Percentiles rank a stretch among this genome's conserved stretches.
Conservation (phyloP, 139 green algal genomes). For the Chlamydomonas sphaeroides region DNA sequence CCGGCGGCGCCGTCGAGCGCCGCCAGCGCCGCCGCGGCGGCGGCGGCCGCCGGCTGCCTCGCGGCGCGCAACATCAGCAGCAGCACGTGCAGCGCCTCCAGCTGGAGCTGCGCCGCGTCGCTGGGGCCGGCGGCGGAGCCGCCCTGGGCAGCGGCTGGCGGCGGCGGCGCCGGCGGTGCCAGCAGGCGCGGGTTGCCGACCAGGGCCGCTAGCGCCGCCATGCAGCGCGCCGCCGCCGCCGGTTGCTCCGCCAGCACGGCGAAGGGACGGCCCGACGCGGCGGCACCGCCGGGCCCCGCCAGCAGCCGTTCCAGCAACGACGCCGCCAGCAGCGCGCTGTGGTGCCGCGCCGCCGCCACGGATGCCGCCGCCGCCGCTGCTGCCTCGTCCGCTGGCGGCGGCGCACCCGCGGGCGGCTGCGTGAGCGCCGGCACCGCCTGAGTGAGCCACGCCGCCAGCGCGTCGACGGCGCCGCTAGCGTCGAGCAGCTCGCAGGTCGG, state of each 20-base stretch:
- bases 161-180: background rate
- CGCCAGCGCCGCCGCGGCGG: background rate
- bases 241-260: background rate
- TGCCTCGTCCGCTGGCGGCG: background rate
- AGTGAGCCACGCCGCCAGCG: slow-evolving; percentile 50
- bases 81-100: slow-evolving; percentile 71
- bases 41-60: background rate
- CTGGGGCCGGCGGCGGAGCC: background rate
- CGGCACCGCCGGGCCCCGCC: background rate
- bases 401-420: background rate
- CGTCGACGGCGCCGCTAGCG: slow-evolving; percentile 32
- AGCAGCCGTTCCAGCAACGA: slow-evolving; percentile 14
- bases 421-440: slow-evolving; percentile 24
- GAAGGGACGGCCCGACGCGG: background rate
- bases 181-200: slow-evolving; percentile 28
- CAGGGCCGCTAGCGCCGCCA: slow-evolving; percentile 11
- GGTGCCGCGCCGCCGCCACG: background rate
- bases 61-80: slow-evolving; percentile 63
- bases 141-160: background rate
- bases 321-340: background rate
- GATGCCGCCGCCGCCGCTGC: too few relatives aligned
- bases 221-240: background rate
- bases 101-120: slow-evolving; percentile 55
- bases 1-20: background rate
- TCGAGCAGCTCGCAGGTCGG: slow-evolving; percentile 32